Conservation (phyloP, 2,329 filamentous ascomycete genomes). For the Calonectria honghensis region DNA sequence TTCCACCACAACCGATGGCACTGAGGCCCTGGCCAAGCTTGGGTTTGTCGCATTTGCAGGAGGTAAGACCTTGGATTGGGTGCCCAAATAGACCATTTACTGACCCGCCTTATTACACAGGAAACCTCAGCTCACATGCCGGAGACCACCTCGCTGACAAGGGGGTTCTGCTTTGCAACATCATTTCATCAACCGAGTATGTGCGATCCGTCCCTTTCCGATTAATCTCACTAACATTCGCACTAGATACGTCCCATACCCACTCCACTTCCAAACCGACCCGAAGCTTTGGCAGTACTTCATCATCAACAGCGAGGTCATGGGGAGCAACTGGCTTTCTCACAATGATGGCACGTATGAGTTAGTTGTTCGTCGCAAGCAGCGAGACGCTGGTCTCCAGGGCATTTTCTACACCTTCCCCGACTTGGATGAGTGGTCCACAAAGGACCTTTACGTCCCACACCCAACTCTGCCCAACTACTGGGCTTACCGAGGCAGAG, state of each 20-base stretch:
- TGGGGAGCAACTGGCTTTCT: background rate
- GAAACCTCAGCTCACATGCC: constrained; percentile 2
- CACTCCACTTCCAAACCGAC: constrained; percentile 5
- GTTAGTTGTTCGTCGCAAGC: background rate
- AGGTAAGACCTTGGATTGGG: background rate
- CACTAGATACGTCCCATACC: background rate
- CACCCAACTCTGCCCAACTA: background rate
- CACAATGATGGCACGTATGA: background rate
- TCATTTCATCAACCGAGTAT: constrained; percentile 13
- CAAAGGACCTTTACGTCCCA: constrained; percentile 8
- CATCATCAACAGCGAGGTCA: constrained; percentile 10
- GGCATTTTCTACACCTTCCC: constrained; percentile 14
- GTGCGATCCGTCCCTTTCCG: no score
- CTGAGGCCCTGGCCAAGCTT: background rate
- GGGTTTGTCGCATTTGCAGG: constrained; percentile 14
- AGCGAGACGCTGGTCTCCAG: background rate
- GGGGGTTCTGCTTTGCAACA: constrained; percentile 11
- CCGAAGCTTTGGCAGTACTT: constrained; percentile 10
- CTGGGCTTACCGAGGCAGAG: constrained; percentile 14
- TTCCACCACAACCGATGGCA: background rate
- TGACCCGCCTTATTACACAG: background rate
- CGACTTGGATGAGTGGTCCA: constrained; percentile 13
- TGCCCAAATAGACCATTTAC: no score
- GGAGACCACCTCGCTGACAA: constrained; percentile 12
- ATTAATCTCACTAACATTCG: background rate